These are phyloP conservation scores for Pachyrhizus erosus DNA, from an alignment of 306 rosid genomes.

Conservation along the genomic window DNA sequence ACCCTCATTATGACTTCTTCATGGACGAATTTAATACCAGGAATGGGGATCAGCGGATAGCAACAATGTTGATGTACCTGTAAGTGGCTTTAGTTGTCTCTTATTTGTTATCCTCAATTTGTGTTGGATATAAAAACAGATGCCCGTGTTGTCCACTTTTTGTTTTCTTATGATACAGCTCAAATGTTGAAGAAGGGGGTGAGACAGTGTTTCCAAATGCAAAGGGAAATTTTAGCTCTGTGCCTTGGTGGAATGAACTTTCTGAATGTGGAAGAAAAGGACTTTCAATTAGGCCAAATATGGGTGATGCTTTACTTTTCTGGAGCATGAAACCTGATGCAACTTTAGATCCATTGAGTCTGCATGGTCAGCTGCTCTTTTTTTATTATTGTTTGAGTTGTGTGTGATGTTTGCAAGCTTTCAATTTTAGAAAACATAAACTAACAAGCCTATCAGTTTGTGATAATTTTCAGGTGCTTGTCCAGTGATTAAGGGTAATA, in stretches of 20 bases:
- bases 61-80: constrained; percentile 95
- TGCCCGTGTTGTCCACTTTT: constrained; percentile 29
- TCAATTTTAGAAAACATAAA: constrained; percentile 26
- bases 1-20: constrained; percentile 85
- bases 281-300: constrained; percentile 90
- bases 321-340: constrained; percentile 99
- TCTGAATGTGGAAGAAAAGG: constrained; percentile 90
- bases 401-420: constrained; percentile 5
- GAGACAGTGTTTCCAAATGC: constrained; percentile 98
- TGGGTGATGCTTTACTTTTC: constrained; percentile 95
- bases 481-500: constrained; percentile 89
- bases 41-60: constrained; percentile 94
- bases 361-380: constrained; percentile 75
- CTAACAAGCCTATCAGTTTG: not conserved
- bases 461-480: constrained; percentile 77
- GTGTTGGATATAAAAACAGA: constrained; percentile 14
- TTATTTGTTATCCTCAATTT: constrained; percentile 6
- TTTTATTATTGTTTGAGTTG: not conserved
- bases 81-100: constrained; percentile 50
- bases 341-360: constrained; percentile 79
- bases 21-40: constrained; percentile 62
- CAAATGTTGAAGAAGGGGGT: constrained; percentile 99
- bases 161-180: constrained; percentile 57
- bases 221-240: constrained; percentile 81
- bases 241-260: constrained; percentile 96